Evolutionary conservation across 2,329 filamentous ascomycete species (phyloP), one percentile per base, ranked within the genome.

Genomic region (Mycosphaerella sp.): DNA sequence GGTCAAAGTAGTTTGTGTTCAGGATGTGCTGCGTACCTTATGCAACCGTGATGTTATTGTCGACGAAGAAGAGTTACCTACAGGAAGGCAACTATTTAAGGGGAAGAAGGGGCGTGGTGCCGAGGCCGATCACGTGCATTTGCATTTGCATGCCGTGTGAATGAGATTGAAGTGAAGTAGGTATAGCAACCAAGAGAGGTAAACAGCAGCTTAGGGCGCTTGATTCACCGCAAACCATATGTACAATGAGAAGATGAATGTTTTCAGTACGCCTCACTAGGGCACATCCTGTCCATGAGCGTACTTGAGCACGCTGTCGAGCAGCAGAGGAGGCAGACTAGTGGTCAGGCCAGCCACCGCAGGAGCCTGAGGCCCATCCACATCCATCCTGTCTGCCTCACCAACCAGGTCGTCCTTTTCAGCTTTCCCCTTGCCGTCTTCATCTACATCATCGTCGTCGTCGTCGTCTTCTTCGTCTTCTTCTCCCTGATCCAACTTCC

Each of bases 401-500:
- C 60, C 58, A 34, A 58, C 52, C 14, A 56, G 63, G 17, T 61
- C 63, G 31, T 61, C 62, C 32, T 64, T 56, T 36, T 59, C 48
- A 12, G 57, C 82, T 0, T 74, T 73, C 5, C 72, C 73, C 29
- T 73, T 72, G 2, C 57, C 64, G n/a, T 61, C 63, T 34, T 61
- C 62, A 36, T 64, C 57, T 39, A 59, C 48, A 12, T 58, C 82
- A 0, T 74, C 73, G 5, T 72, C 73, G 29, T 73, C 72, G 2
- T 73, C 73, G 8, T 73, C 73, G 1, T 74, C 74, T 7, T 84
- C 81, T 1, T 84, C 73, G 7, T 73, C 73, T 1, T 74, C 74
- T 7, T 84, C 81, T 1, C 84, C 82, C 2, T 80, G 79, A 0
- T 61, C 62, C 26, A 79, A 63, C 53, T 71, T 75, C 61, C 80